Evolutionary conservation across 2,329 filamentous ascomycete genomes (phyloP).

Genomic region (Achaetomium macrosporum): DNA sequence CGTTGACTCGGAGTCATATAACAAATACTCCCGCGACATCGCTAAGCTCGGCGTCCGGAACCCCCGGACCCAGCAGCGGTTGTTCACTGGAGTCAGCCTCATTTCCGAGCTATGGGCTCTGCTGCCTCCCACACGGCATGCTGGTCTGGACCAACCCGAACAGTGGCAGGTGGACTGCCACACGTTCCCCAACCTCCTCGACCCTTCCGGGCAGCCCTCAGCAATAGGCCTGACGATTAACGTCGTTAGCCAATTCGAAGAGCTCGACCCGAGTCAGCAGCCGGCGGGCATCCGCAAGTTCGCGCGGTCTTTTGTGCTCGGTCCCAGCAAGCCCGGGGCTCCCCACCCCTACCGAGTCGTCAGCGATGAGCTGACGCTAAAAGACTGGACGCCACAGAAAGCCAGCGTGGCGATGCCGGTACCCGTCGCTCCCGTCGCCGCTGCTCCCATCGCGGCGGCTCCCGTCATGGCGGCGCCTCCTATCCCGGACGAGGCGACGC

Average conservation of each 20-base stretch:
- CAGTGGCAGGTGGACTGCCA: constrained; percentile 84
- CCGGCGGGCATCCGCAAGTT: constrained; percentile 67
- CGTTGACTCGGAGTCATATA: constrained; percentile 67
- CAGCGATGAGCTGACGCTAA: constrained; percentile 71
- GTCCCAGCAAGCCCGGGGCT: constrained; percentile 61
- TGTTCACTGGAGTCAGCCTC: constrained; percentile 56
- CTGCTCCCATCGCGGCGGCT: neutral
- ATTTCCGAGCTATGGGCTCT: constrained; percentile 64
- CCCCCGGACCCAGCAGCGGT: constrained; percentile 56
- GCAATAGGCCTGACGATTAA: constrained; percentile 69
- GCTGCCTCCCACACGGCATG: constrained; percentile 69
- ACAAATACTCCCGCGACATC: constrained; percentile 73
- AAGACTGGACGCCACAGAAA: constrained; percentile 47
- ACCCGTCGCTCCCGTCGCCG: constrained; percentile 19
- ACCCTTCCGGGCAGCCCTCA: constrained; percentile 57
- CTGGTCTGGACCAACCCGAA: constrained; percentile 60
- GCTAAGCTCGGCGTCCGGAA: constrained; percentile 56
- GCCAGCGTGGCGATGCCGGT: constrained; percentile 35
- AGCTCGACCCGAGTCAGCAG: constrained; percentile 53
- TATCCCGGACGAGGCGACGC: constrained; percentile 24
- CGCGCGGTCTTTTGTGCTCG: constrained; percentile 73
- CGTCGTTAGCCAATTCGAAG: constrained; percentile 80
- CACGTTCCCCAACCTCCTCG: constrained; percentile 63
- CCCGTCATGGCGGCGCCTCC: neutral
- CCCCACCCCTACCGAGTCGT: constrained; percentile 56